Conservation (phyloP, 495 filamentous ascomycete genomes). For the Jackrogersella minutella region DNA sequence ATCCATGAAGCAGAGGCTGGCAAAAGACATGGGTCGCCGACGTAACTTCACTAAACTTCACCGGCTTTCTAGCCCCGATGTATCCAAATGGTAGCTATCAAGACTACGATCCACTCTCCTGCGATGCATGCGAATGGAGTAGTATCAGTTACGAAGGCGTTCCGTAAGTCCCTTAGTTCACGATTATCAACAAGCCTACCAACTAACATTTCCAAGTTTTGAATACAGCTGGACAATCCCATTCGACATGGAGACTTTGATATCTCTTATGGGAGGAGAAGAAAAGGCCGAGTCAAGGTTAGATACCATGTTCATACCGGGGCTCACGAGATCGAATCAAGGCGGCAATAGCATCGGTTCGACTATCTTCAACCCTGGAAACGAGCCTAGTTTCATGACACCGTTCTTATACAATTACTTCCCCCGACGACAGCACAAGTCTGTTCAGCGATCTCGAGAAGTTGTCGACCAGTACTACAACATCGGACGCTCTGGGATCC, state of each 20-base stretch:
- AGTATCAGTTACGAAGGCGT: slow-evolving; percentile 66
- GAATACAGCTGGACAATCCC: slow-evolving; percentile 70
- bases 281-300: slow-evolving; percentile 64
- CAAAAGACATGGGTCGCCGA: slow-evolving; percentile 70
- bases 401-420: slow-evolving; percentile 76
- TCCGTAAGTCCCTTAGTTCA: slow-evolving; percentile 41
- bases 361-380: slow-evolving; percentile 66
- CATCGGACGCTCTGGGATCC: slow-evolving; percentile 59
- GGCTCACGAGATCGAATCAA: slow-evolving; percentile 43
- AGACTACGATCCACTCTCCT: slow-evolving; percentile 63
- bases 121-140: slow-evolving; percentile 70
- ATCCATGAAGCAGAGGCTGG: slow-evolving; percentile 58
- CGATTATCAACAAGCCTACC: neutral
- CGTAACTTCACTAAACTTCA: slow-evolving; percentile 61
- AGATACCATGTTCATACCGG: slow-evolving; percentile 65
- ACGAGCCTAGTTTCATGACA: slow-evolving; percentile 71
- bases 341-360: slow-evolving; percentile 35
- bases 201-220: slow-evolving; percentile 50
- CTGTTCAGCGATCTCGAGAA: slow-evolving; percentile 62
- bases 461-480: slow-evolving; percentile 64
- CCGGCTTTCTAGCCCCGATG: slow-evolving; percentile 69
- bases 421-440: slow-evolving; percentile 61
- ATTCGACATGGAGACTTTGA: slow-evolving; percentile 69
- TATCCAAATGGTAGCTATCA: slow-evolving; percentile 61
- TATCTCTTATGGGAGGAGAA: slow-evolving; percentile 65